Conservation (phyloP, 2,329 filamentous ascomycete species). For the Trichoderma koningiopsis region DNA sequence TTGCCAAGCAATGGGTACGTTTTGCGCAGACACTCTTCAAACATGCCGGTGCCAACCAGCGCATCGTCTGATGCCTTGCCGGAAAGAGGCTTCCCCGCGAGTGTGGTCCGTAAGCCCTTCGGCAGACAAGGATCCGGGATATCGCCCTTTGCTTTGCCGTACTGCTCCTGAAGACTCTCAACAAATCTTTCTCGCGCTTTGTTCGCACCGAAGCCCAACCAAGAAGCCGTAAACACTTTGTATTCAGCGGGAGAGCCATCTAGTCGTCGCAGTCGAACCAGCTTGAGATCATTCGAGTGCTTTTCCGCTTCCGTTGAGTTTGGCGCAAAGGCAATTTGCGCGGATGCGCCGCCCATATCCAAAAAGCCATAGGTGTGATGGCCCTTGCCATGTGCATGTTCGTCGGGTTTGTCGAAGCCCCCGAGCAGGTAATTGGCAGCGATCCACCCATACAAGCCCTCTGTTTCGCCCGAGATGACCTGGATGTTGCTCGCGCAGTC, state of each 20-base stretch:
- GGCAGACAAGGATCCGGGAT: slow-evolving; percentile 92
- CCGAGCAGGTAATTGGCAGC: slow-evolving; percentile 94
- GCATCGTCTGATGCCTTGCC: slow-evolving; percentile 46
- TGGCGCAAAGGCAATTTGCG: slow-evolving; percentile 96
- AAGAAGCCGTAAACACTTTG: slow-evolving; percentile 91
- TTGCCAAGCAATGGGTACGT: slow-evolving; percentile 89
- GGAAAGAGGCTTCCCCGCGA: slow-evolving; percentile 64
- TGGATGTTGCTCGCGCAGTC: slow-evolving; percentile 89
- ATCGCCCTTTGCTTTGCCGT: slow-evolving; percentile 61
- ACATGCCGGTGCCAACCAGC: slow-evolving; percentile 81
- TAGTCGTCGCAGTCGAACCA: slow-evolving; percentile 81
- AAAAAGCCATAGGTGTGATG: slow-evolving; percentile 97
- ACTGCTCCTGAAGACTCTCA: slow-evolving; percentile 70
- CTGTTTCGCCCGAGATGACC: slow-evolving; percentile 92
- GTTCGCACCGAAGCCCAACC: slow-evolving; percentile 97
- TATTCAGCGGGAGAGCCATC: slow-evolving; percentile 79
- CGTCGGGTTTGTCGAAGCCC: slow-evolving; percentile 76
- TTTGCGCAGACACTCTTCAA: slow-evolving; percentile 78
- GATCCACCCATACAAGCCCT: slow-evolving; percentile 96
- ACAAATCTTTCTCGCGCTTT: slow-evolving; percentile 86
- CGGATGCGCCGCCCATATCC: slow-evolving; percentile 97
- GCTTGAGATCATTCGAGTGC: slow-evolving; percentile 84
- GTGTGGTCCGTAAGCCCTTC: slow-evolving; percentile 69
- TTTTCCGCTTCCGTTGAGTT: slow-evolving; percentile 88
- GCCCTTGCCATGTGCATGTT: slow-evolving; percentile 78